Evolutionary conservation across 108 stramenopile genomes (phyloP).

Genomic region (Skeletonema grethae): DNA sequence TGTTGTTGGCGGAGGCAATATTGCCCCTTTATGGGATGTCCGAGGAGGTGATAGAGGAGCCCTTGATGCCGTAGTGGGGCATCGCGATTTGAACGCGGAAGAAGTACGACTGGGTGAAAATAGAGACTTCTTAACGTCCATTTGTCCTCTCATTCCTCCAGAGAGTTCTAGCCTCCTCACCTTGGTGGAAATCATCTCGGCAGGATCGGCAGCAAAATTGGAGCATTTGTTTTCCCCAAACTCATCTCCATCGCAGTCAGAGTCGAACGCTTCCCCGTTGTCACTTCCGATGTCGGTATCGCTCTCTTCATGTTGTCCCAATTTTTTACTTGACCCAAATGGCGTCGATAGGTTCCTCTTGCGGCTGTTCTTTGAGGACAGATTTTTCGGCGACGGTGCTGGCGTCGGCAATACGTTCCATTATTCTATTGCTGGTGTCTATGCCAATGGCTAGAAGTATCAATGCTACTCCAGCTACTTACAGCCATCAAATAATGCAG

Average conservation of each 20-base stretch:
- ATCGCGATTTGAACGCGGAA: not conserved
- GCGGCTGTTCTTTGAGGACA: not conserved
- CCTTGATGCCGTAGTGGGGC: not conserved
- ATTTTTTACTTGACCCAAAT: not conserved
- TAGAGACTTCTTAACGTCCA: constrained; percentile 5
- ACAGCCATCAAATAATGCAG: no score
- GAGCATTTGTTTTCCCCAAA: not conserved
- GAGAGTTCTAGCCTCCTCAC: constrained; percentile 7
- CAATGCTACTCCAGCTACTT: not conserved
- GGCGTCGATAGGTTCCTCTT: not conserved
- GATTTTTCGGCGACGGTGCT: not conserved
- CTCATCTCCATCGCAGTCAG: not conserved
- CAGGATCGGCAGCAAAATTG: not conserved
- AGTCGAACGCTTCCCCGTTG: not conserved
- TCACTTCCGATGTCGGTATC: not conserved
- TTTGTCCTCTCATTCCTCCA: not conserved
- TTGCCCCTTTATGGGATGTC: not conserved
- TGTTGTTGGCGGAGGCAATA: not conserved
- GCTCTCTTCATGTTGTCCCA: not conserved
- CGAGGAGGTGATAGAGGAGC: not conserved
- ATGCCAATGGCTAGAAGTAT: not conserved
- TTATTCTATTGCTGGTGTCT: not conserved
- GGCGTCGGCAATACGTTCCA: not conserved
- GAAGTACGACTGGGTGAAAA: not conserved
- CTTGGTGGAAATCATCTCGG: constrained; percentile 1